Evolutionary conservation across 202 grass and related monocot genomes (phyloP).

Genomic region (Panicum hallii): DNA sequence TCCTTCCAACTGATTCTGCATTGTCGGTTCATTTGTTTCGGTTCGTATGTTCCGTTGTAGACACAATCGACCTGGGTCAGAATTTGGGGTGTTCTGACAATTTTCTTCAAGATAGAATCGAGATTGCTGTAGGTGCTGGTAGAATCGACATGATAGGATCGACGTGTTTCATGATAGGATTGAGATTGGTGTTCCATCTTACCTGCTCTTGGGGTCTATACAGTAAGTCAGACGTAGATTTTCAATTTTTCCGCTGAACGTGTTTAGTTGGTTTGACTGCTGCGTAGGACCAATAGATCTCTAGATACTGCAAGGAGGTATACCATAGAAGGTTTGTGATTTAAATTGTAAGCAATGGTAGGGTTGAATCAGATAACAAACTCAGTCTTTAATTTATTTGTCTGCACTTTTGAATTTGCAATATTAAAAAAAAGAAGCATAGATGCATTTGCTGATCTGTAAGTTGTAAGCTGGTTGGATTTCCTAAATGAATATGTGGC

Average conservation of each 20-base stretch:
- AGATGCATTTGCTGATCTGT: not conserved
- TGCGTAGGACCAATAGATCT: not conserved
- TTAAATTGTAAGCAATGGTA: not conserved
- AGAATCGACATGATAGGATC: too few relatives aligned
- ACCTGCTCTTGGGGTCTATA: too few relatives aligned
- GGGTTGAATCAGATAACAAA: not conserved
- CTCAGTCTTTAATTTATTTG: not conserved
- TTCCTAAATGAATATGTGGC: not conserved
- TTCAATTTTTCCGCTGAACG: not conserved
- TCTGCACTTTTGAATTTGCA: not conserved
- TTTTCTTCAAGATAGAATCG: too few relatives aligned
- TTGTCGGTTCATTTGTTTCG: not conserved
- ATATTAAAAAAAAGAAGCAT: not conserved
- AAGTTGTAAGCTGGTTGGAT: not conserved
- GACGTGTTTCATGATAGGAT: too few relatives aligned
- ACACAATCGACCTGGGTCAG: too few relatives aligned
- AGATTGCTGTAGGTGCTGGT: too few relatives aligned
- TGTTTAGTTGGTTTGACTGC: not conserved
- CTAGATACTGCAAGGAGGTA: not conserved
- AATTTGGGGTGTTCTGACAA: too few relatives aligned
- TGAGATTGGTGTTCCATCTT: too few relatives aligned
- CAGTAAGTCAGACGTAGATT: too few relatives aligned
- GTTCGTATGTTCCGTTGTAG: too few relatives aligned
- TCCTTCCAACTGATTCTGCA: not conserved
- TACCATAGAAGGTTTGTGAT: not conserved